These are phyloP conservation scores for Mastigamoeba balamuthi DNA, from an alignment of 78 protist species.

Conservation along the genomic window DNA sequence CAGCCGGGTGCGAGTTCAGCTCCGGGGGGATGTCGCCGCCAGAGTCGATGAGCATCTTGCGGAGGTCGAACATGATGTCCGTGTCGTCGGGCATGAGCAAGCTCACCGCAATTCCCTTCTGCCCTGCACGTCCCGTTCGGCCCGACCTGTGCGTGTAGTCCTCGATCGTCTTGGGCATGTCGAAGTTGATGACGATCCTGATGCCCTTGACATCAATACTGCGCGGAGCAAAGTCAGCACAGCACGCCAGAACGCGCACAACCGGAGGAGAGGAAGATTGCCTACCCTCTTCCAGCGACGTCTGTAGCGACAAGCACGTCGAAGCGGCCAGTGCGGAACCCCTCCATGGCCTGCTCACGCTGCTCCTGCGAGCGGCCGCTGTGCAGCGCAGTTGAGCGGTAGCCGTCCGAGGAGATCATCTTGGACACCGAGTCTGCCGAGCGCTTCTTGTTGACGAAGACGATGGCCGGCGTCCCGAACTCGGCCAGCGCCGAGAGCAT, in stretches of 20 bases:
- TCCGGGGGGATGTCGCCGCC: conserved; percentile 33
- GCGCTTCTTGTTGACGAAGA: conserved; percentile 66
- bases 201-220: conserved; percentile 82
- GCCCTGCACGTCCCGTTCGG: conserved; percentile 95
- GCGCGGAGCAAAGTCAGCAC: too few relatives aligned
- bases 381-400: conserved; percentile 31
- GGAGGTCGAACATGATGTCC: conserved; percentile 59
- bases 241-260: conserved; percentile 56
- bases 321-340: conserved; percentile 16
- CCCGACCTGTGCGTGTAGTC: conserved; percentile 87
- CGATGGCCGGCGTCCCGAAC: conserved; percentile 68
- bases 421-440: conserved; percentile 27
- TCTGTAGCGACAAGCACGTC: conserved; percentile 70
- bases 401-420: conserved; percentile 8
- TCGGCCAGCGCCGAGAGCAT: neutral
- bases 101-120: conserved; percentile 75
- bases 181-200: conserved; percentile 84
- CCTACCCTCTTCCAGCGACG: conserved; percentile 72
- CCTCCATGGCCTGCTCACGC: conserved; percentile 52
- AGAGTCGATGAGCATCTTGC: conserved; percentile 26
- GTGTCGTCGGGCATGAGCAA: conserved; percentile 48
- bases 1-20: neutral
- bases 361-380: conserved; percentile 51
- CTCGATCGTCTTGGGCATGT: conserved; percentile 64
- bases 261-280: conserved; percentile 46